Percentiles rank a stretch among this genome's conserved stretches.
Evolutionary conservation across 2,329 filamentous ascomycete species (phyloP).

Genomic region (Sphaceloma murrayae): DNA sequence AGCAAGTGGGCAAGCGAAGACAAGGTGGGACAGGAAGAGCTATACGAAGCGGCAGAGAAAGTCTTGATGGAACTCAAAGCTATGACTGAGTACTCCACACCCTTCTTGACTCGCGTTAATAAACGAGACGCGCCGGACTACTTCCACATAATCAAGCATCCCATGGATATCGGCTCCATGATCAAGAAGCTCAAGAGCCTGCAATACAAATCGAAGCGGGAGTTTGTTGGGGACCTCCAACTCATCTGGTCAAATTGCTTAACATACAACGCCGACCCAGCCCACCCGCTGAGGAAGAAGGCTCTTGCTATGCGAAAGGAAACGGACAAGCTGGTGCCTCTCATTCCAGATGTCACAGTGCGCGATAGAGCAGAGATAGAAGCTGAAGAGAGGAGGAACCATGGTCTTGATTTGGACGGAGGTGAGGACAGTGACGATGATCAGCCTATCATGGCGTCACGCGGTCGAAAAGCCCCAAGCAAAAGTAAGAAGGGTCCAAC

Average conservation of each 20-base stretch:
- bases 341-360: slow-evolving; percentile 89
- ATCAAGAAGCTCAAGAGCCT: slow-evolving; percentile 84
- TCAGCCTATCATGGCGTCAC: slow-evolving; percentile 95
- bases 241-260: slow-evolving; percentile 96
- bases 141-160: slow-evolving; percentile 84
- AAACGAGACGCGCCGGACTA: slow-evolving; percentile 97
- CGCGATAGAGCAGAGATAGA: slow-evolving; percentile 90
- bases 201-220: slow-evolving; percentile 60
- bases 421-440: slow-evolving; percentile 85
- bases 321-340: slow-evolving; percentile 87
- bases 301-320: slow-evolving; percentile 95
- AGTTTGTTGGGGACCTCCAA: slow-evolving; percentile 88
- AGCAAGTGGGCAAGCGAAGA: slow-evolving; percentile 99
- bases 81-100: slow-evolving; percentile 93
- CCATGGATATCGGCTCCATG: slow-evolving; percentile 97
- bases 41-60: slow-evolving; percentile 95
- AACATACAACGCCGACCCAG: slow-evolving; percentile 85
- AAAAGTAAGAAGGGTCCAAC: slow-evolving; percentile 59
- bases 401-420: slow-evolving; percentile 68
- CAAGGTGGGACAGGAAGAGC: slow-evolving; percentile 91
- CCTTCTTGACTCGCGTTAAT: slow-evolving; percentile 87
- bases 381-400: slow-evolving; percentile 59
- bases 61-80: slow-evolving; percentile 95
- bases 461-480: slow-evolving; percentile 77
- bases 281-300: slow-evolving; percentile 81